Evolutionary conservation across 441 rosid genomes (phyloP).

Genomic region (Oxalis stricta): DNA sequence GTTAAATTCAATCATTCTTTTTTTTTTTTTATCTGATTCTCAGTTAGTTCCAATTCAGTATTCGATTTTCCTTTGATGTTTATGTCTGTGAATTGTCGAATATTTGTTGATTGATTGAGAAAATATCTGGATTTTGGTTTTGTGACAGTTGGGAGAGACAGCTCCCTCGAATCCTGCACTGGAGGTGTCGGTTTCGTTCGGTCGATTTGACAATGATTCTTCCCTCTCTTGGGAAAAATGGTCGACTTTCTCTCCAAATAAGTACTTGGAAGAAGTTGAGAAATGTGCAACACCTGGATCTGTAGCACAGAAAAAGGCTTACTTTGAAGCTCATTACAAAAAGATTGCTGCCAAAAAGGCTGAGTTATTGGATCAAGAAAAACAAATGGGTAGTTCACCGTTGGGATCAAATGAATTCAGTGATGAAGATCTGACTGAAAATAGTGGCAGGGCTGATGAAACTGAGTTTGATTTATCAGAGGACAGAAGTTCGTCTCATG

Average conservation of each 20-base stretch:
- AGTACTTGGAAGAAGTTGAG: constrained; percentile 92
- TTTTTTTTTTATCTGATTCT: constrained; percentile 1
- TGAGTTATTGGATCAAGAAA: constrained; percentile 60
- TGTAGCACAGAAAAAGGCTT: constrained; percentile 86
- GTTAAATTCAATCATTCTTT: constrained; percentile 11
- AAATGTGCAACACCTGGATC: constrained; percentile 96
- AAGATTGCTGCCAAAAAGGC: constrained; percentile 83
- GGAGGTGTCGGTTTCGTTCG: constrained; percentile 80
- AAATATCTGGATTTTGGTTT: constrained; percentile 19
- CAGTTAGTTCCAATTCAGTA: constrained; percentile 8
- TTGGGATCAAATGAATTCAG: constrained; percentile 16
- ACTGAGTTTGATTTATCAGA: constrained; percentile 11
- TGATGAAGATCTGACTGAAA: constrained; percentile 19
- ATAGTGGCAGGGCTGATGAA: constrained; percentile 8
- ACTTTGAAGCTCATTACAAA: constrained; percentile 92
- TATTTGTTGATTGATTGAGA: constrained; percentile 14
- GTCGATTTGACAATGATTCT: constrained; percentile 89
- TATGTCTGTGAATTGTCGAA: constrained; percentile 15
- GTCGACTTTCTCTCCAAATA: constrained; percentile 87
- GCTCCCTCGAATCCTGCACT: constrained; percentile 37
- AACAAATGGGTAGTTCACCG: constrained; percentile 26
- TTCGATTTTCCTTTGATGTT: constrained; percentile 8
- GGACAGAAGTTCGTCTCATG: constrained; percentile 23
- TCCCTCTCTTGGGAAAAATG: constrained; percentile 95
- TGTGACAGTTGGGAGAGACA: constrained; percentile 35